phyloP scores from a whole-genome alignment of 208 protist species.

The Hexamita inflata region DNA sequence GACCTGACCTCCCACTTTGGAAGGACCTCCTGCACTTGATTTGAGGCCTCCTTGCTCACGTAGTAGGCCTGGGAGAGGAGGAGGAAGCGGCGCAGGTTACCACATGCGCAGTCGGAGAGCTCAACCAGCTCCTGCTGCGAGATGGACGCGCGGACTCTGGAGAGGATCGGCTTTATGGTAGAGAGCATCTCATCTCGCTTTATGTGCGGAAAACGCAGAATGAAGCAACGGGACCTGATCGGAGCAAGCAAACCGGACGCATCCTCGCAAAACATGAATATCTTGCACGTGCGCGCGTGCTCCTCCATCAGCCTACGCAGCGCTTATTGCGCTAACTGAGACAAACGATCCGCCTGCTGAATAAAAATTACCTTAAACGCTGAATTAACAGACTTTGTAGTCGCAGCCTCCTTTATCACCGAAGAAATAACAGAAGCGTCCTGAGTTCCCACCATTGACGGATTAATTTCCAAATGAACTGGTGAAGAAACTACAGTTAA shows the following conservation, averaged over 20 bases:
- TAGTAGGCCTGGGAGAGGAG: background rate
- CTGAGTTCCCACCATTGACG: background rate
- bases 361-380: conserved; percentile 20
- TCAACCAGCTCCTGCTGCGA: too few species aligned
- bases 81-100: background rate
- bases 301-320: conserved; percentile 19
- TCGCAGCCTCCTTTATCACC: conserved; percentile 5
- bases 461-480: conserved; percentile 18
- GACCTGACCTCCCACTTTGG: background rate
- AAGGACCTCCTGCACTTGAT: background rate
- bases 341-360: background rate
- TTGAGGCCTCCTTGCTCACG: too few species aligned
- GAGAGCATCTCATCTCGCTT: background rate
- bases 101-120: too few species aligned
- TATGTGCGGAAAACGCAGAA: background rate
- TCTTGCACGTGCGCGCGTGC: conserved; percentile 1
- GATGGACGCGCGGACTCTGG: too few species aligned
- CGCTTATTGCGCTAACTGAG: conserved; percentile 6
- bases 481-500: background rate
- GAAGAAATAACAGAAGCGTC: conserved; percentile 4
- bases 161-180: too few species aligned
- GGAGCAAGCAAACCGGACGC: background rate
- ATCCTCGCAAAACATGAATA: background rate
- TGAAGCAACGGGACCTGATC: conserved; percentile 7
- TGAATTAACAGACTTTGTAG: background rate